Conservation (phyloP, 2,329 filamentous ascomycete species). For the Hysterium pulicare region DNA sequence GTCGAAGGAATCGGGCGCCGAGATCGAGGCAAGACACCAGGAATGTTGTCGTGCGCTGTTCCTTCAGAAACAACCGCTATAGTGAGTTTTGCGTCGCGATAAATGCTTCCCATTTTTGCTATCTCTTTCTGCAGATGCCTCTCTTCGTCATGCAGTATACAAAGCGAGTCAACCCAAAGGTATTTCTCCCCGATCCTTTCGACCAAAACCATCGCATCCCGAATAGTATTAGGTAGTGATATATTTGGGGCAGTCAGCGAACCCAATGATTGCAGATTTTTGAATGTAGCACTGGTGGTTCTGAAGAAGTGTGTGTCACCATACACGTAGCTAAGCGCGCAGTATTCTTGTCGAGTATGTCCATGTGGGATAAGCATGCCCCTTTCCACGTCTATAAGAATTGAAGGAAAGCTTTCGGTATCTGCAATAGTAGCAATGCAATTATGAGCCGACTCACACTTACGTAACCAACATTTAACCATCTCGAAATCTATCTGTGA, state of each 20-base stretch:
- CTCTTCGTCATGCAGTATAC: slow-evolving; percentile 7
- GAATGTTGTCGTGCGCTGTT: not conserved
- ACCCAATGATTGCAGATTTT: not conserved
- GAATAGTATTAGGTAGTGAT: not conserved
- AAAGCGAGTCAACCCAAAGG: slow-evolving; percentile 8
- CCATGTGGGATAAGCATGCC: too few relatives aligned
- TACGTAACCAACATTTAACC: too few relatives aligned
- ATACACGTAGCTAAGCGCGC: not conserved
- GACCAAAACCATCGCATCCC: not conserved
- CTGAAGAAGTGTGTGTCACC: not conserved
- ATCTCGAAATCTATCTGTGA: too few relatives aligned
- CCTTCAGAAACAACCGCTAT: slow-evolving; percentile 1
- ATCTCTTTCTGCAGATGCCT: slow-evolving; percentile 1
- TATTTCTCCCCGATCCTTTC: not conserved
- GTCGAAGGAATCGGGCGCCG: not conserved
- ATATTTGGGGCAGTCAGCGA: not conserved
- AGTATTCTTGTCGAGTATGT: too few relatives aligned
- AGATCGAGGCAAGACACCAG: not conserved
- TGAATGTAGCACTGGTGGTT: not conserved
- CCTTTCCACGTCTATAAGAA: too few relatives aligned
- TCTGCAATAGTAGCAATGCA: too few relatives aligned
- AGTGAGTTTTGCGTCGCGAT: slow-evolving; percentile 5
- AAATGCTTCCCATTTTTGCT: slow-evolving; percentile 5
- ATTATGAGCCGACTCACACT: too few relatives aligned
- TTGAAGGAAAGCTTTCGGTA: too few relatives aligned